Percentiles rank a stretch among this genome's conserved stretches.
Conservation (phyloP, 495 filamentous ascomycete genomes). For the Neurospora sp. region DNA sequence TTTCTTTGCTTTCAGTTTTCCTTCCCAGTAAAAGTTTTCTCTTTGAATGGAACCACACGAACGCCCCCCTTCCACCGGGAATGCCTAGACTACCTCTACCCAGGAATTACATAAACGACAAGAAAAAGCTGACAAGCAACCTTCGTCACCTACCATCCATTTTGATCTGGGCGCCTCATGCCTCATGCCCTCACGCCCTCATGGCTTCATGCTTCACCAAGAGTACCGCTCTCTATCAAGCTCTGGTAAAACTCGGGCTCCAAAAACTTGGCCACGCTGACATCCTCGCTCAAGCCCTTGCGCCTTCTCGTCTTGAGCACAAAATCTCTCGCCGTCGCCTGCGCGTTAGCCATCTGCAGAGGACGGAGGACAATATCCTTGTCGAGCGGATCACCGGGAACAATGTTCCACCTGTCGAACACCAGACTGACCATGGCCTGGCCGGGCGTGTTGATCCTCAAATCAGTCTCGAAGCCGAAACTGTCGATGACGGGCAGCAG, state of each 20-base stretch:
- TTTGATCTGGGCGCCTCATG: background rate
- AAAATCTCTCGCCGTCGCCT: conserved; percentile 88
- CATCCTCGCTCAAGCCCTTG: conserved; percentile 92
- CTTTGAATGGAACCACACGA: background rate
- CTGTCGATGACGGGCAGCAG: conserved; percentile 92
- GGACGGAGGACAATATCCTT: conserved; percentile 71
- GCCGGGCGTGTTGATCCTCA: conserved; percentile 91
- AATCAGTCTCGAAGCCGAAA: conserved; percentile 95
- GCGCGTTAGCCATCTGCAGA: conserved; percentile 74
- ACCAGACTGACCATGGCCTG: conserved; percentile 82
- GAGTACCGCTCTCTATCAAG: conserved; percentile 76
- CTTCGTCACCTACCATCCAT: conserved; percentile 9
- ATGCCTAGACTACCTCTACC: background rate
- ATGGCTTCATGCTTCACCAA: conserved; percentile 38
- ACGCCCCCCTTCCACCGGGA: background rate
- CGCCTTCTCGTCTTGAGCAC: conserved; percentile 88
- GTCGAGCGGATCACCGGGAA: conserved; percentile 91
- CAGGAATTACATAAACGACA: background rate
- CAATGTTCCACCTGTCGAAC: conserved; percentile 91
- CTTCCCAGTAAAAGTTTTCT: background rate
- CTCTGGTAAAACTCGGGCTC: conserved; percentile 86
- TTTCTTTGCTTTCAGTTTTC: background rate
- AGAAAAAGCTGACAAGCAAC: background rate
- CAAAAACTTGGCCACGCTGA: conserved; percentile 88
- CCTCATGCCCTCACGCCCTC: conserved; percentile 3